These are phyloP conservation scores for Lepidium sativum DNA, from an alignment of 345 rosid genomes.

Conservation along the genomic window DNA sequence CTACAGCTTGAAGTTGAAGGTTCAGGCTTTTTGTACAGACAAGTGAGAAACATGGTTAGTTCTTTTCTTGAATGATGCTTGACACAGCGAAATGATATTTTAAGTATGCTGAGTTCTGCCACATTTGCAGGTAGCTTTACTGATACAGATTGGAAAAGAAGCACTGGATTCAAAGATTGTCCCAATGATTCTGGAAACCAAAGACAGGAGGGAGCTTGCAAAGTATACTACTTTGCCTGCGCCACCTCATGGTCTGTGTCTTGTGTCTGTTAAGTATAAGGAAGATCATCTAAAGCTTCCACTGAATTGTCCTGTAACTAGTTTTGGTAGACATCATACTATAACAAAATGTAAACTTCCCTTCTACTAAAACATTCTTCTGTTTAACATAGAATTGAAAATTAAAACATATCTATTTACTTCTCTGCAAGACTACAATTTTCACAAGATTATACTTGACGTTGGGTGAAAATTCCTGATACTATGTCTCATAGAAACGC, in stretches of 20 bases:
- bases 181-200: slow-evolving; percentile 52
- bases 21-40: slow-evolving; percentile 80
- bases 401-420: slow-evolving; percentile 1
- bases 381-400: not conserved
- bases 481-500: slow-evolving; percentile 61
- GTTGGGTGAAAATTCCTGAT: not conserved
- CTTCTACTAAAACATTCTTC: slow-evolving; percentile 14
- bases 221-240: slow-evolving; percentile 47
- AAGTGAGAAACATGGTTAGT: slow-evolving; percentile 86
- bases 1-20: slow-evolving; percentile 88
- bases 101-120: not conserved
- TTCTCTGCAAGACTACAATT: slow-evolving; percentile 7
- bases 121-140: slow-evolving; percentile 63
- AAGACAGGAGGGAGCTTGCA: slow-evolving; percentile 70
- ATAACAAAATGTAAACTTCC: slow-evolving; percentile 70
- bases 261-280: slow-evolving; percentile 50
- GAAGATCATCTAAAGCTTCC: slow-evolving; percentile 68
- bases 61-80: not conserved
- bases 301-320: slow-evolving; percentile 40
- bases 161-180: slow-evolving; percentile 70
- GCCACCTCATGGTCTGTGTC: slow-evolving; percentile 83
- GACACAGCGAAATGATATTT: not conserved
- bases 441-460: not conserved
- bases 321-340: slow-evolving; percentile 65
- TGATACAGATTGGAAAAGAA: slow-evolving; percentile 79